A percentile compares a stretch with the other conserved stretches of the same genome.
Evolutionary conservation across 2,329 filamentous ascomycete species (phyloP).

Genomic region (Clarireedia hainanense): DNA sequence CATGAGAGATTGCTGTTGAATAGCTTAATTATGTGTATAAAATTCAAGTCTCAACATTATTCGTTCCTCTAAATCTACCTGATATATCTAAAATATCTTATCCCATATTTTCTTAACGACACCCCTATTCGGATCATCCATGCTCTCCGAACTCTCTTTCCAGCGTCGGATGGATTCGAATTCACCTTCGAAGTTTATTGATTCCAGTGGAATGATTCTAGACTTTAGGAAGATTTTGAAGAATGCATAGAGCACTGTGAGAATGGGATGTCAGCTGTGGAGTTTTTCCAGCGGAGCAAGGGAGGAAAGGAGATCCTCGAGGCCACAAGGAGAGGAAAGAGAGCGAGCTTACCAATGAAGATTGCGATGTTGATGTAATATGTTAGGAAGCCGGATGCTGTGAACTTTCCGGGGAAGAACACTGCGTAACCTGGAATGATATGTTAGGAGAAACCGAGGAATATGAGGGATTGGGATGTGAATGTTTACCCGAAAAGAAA

Average conservation of each 20-base stretch:
- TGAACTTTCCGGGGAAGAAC: constrained; percentile 38
- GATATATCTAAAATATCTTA: background rate
- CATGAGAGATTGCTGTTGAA: too few relatives aligned
- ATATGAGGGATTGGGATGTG: background rate
- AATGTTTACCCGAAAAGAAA: constrained; percentile 39
- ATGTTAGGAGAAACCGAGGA: background rate
- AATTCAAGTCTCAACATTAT: too few relatives aligned
- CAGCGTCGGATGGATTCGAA: background rate
- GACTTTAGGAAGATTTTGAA: constrained; percentile 3
- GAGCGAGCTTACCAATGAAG: constrained; percentile 31
- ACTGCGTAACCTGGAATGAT: background rate
- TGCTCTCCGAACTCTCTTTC: background rate
- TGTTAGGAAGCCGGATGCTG: constrained; percentile 48
- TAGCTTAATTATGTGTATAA: too few relatives aligned
- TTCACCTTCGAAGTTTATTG: background rate
- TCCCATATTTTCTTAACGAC: background rate
- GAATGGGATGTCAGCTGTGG: background rate
- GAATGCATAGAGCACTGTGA: constrained; percentile 11
- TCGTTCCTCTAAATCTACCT: too few relatives aligned
- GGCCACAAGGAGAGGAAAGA: too few relatives aligned
- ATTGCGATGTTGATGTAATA: constrained; percentile 58
- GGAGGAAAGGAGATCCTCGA: too few relatives aligned
- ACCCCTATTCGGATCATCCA: background rate
- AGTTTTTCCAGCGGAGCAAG: background rate
- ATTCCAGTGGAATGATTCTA: constrained; percentile 2